A percentile compares a stretch with the other conserved stretches of the same genome.
Evolutionary conservation across 306 rosid species (phyloP).

Genomic region (Begonia fuchsioides): DNA sequence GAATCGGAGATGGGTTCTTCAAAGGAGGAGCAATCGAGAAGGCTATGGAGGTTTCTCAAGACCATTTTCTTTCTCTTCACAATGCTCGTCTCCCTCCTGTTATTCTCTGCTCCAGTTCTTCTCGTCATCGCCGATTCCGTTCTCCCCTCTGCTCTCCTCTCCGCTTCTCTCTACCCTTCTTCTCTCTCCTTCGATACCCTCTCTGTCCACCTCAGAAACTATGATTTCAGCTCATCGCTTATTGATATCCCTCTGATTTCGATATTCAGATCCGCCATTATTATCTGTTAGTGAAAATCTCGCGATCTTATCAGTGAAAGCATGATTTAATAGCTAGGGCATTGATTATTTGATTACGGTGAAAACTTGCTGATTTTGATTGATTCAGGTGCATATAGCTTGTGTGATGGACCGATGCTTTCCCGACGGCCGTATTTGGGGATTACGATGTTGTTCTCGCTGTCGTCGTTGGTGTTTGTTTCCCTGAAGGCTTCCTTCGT

Average conservation of each 20-base stretch:
- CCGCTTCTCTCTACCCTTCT: constrained; percentile 15
- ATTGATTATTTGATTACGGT: too few species aligned
- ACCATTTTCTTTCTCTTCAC: constrained; percentile 63
- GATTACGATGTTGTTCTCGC: constrained; percentile 52
- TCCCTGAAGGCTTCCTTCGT: constrained; percentile 56
- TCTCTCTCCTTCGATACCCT: constrained; percentile 29
- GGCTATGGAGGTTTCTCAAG: constrained; percentile 44
- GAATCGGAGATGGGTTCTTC: constrained; percentile 40
- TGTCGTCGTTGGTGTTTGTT: constrained; percentile 53
- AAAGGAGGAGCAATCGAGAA: constrained; percentile 56
- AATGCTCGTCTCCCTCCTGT: constrained; percentile 56
- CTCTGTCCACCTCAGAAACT: constrained; percentile 49
- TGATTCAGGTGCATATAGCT: constrained; percentile 58
- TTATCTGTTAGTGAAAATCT: constrained; percentile 46
- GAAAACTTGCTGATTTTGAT: too few species aligned
- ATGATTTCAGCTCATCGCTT: constrained; percentile 68
- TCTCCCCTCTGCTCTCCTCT: constrained; percentile 65
- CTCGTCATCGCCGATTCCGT: constrained; percentile 57
- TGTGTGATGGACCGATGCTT: constrained; percentile 71
- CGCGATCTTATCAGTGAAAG: not conserved
- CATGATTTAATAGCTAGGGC: not conserved
- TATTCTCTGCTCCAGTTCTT: constrained; percentile 69
- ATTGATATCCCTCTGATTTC: constrained; percentile 80
- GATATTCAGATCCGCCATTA: constrained; percentile 56
- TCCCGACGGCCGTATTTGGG: constrained; percentile 73